A percentile compares a stretch with the other conserved stretches of the same genome.
Conservation (phyloP, 306 rosid species). For the Castanospermum australe region DNA sequence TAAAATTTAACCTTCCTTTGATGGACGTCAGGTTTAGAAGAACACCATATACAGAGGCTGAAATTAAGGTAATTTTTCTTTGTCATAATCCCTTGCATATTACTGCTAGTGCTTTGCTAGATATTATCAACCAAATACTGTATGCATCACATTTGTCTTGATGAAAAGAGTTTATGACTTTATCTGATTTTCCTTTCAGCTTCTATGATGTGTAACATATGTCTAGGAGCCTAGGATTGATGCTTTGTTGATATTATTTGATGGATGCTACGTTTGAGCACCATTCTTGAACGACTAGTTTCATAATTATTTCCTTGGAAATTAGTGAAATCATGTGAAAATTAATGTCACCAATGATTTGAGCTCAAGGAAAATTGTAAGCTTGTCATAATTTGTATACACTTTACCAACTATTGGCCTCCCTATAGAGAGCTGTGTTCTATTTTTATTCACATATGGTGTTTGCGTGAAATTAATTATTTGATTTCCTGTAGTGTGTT, state of each 20-base stretch:
- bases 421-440: not conserved
- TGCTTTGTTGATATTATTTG: not conserved
- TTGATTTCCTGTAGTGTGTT: not conserved
- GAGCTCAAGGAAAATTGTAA: not conserved
- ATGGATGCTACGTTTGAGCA: slow-evolving; percentile 1
- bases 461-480: slow-evolving; percentile 1
- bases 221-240: not conserved
- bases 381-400: not conserved
- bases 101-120: slow-evolving; percentile 1
- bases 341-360: not conserved
- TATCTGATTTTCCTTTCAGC: not conserved
- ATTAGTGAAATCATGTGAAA: not conserved
- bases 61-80: slow-evolving; percentile 73
- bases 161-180: not conserved
- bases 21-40: slow-evolving; percentile 65
- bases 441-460: not conserved
- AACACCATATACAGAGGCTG: slow-evolving; percentile 81
- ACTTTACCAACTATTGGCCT: not conserved
- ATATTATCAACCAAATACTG: slow-evolving; percentile 15
- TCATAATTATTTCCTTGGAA: not conserved
- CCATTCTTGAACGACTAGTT: slow-evolving; percentile 26
- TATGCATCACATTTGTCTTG: slow-evolving; percentile 6
- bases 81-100: slow-evolving; percentile 3
- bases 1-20: slow-evolving; percentile 16
- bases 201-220: not conserved